A percentile compares a stretch with the other conserved stretches of the same genome.
These are phyloP conservation scores for Thraustochytrium sp. DNA, from an alignment of 352 stramenopile species.

Conservation along the genomic window DNA sequence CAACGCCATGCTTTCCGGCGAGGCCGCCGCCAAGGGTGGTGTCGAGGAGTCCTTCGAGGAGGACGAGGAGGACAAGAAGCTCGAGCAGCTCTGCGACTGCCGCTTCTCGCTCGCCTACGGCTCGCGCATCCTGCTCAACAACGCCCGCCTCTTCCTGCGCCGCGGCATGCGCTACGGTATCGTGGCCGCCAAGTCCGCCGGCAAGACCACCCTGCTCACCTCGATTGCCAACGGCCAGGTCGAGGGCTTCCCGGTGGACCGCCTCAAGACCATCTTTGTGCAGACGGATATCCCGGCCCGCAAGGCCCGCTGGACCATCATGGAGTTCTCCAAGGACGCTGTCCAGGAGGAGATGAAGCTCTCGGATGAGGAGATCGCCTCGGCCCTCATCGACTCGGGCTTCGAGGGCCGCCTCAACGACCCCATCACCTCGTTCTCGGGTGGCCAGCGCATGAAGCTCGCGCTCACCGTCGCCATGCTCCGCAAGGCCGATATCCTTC, in stretches of 20 bases:
- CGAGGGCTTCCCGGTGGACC: constrained; percentile 77
- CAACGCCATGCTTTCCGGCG: neutral
- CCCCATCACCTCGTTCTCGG: constrained; percentile 82
- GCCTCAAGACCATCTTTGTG: constrained; percentile 90
- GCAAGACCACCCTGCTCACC: constrained; percentile 90
- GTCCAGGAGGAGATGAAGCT: constrained; percentile 68
- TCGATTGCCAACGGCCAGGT: constrained; percentile 85
- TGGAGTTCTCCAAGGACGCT: constrained; percentile 81
- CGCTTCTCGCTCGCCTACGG: constrained; percentile 95
- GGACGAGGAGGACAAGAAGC: constrained; percentile 91
- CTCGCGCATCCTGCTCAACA: constrained; percentile 68
- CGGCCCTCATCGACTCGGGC: constrained; percentile 75
- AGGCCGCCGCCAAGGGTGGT: constrained; percentile 22
- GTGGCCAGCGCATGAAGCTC: constrained; percentile 95
- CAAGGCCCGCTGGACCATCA: constrained; percentile 71
- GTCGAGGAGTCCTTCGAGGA: constrained; percentile 74
- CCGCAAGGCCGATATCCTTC: constrained; percentile 88
- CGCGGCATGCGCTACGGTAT: constrained; percentile 83
- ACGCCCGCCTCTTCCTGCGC: constrained; percentile 63
- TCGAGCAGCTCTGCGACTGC: constrained; percentile 96
- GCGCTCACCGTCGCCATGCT: constrained; percentile 68
- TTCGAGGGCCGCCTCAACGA: constrained; percentile 86
- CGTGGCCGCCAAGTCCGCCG: constrained; percentile 89
- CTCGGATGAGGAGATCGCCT: constrained; percentile 65
- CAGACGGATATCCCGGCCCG: constrained; percentile 87